These are phyloP conservation scores for Biscutella laevigata DNA, from an alignment of 441 rosid species.

Conservation along the genomic window DNA sequence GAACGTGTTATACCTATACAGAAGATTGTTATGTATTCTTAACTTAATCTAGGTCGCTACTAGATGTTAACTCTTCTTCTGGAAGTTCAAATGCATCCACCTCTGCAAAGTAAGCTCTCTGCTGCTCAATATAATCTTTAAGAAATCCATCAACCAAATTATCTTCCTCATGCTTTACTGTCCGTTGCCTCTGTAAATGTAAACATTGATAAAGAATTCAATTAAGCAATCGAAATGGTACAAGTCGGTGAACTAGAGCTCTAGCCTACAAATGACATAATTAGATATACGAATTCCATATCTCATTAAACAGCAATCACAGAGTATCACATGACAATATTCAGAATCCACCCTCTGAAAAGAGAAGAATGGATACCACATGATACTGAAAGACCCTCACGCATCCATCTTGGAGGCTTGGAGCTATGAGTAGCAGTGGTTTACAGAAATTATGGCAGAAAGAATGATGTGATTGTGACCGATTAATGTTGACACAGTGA, in stretches of 20 bases:
- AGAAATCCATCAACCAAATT: constrained; percentile 22
- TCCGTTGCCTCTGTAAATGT: constrained; percentile 36
- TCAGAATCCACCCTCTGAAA: not conserved
- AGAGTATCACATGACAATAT: constrained; percentile 3
- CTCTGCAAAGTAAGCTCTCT: constrained; percentile 70
- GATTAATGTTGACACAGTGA: too few species aligned
- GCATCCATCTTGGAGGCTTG: not conserved
- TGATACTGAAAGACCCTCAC: not conserved
- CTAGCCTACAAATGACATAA: constrained; percentile 9
- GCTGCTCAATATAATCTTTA: constrained; percentile 51
- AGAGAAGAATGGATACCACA: not conserved
- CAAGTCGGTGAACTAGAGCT: not conserved
- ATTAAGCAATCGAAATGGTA: not conserved
- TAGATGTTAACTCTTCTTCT: constrained; percentile 68
- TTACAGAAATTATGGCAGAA: too few species aligned
- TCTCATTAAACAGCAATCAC: not conserved
- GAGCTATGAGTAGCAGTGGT: too few species aligned
- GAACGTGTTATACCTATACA: constrained; percentile 16
- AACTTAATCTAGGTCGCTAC: constrained; percentile 42
- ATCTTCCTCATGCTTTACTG: constrained; percentile 17
- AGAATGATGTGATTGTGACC: too few species aligned
- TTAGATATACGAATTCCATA: not conserved
- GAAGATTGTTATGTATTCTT: constrained; percentile 11
- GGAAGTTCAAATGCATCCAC: constrained; percentile 62
- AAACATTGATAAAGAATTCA: not conserved